Percentiles rank a stretch among this genome's conserved stretches.
phyloP scores from a whole-genome alignment of 176 grass and related monocot genomes.

The Carex myosuroides region DNA sequence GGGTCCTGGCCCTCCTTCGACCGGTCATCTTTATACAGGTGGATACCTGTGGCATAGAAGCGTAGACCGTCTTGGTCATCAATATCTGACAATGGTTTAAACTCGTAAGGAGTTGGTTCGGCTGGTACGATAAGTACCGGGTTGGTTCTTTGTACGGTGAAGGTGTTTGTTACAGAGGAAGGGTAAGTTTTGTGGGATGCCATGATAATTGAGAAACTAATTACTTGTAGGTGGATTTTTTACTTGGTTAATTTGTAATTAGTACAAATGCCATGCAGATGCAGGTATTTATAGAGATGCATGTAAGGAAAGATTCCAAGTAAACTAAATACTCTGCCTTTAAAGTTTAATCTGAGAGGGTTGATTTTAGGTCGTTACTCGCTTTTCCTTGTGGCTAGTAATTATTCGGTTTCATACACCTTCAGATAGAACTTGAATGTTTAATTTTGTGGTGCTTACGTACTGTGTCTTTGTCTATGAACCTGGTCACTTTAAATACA shows the following conservation, averaged over 20 bases:
- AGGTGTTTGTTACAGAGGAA: neutral
- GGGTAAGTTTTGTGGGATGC: neutral
- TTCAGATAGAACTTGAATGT: neutral
- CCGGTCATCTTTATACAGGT: slow-evolving; percentile 45
- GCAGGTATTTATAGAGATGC: slow-evolving; percentile 5
- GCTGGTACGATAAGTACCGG: slow-evolving; percentile 38
- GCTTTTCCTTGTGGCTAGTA: neutral
- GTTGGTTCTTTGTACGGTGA: neutral
- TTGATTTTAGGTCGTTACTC: slow-evolving; percentile 1
- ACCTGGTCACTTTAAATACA: neutral
- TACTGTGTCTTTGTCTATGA: neutral
- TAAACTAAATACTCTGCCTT: neutral
- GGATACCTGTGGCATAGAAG: slow-evolving; percentile 56
- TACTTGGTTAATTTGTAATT: neutral
- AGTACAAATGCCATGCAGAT: neutral
- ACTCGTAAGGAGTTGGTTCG: slow-evolving; percentile 36
- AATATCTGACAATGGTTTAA: slow-evolving; percentile 54
- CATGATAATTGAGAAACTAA: slow-evolving; percentile 5
- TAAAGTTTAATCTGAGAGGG: neutral
- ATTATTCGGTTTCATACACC: neutral
- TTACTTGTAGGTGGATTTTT: neutral
- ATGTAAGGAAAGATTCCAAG: neutral
- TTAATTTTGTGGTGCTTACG: neutral
- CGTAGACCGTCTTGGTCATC: slow-evolving; percentile 73
- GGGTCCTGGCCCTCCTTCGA: slow-evolving; percentile 40